Conservation (phyloP, 1,139 yeast genomes). For the Blastobotrys petasosporus region DNA sequence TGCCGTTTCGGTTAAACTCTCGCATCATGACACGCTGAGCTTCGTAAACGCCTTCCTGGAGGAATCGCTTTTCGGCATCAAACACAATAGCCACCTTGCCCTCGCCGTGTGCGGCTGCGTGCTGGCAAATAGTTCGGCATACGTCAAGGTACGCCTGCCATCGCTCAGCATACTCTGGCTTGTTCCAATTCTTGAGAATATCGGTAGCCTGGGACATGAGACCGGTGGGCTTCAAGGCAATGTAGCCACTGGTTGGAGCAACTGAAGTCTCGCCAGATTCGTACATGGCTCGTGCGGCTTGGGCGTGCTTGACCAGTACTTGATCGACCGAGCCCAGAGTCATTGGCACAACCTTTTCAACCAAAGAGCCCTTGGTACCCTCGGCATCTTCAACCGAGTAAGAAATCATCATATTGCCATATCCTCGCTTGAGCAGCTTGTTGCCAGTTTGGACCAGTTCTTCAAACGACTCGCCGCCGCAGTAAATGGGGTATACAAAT, state of each 20-base stretch:
- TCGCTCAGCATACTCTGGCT: slow-evolving; percentile 45
- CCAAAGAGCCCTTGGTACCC: slow-evolving; percentile 47
- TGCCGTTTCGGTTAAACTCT: slow-evolving; percentile 59
- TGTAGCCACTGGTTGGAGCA: slow-evolving; percentile 34
- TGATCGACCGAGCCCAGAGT: slow-evolving; percentile 55
- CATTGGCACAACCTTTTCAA: slow-evolving; percentile 60
- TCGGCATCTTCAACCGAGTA: slow-evolving; percentile 92
- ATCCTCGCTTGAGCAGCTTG: slow-evolving; percentile 62
- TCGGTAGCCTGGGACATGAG: slow-evolving; percentile 70
- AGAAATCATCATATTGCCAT: slow-evolving; percentile 89
- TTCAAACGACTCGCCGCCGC: slow-evolving; percentile 78
- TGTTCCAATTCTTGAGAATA: slow-evolving; percentile 58
- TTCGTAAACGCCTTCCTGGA: slow-evolving; percentile 88
- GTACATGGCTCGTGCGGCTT: slow-evolving; percentile 30
- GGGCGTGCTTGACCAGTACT: slow-evolving; percentile 71
- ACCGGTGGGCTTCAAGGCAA: slow-evolving; percentile 93
- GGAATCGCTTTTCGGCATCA: slow-evolving; percentile 86
- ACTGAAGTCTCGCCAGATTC: slow-evolving; percentile 46
- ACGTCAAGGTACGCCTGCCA: slow-evolving; percentile 61
- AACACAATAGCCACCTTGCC: slow-evolving; percentile 83
- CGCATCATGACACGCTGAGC: slow-evolving; percentile 78
- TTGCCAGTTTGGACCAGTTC: slow-evolving; percentile 70
- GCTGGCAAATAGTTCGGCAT: slow-evolving; percentile 55
- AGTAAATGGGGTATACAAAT: slow-evolving; percentile 74
- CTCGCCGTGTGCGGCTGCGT: slow-evolving; percentile 63